Conservation (phyloP, 2,329 filamentous ascomycete genomes). For the Arthrobotrys sinensis region DNA sequence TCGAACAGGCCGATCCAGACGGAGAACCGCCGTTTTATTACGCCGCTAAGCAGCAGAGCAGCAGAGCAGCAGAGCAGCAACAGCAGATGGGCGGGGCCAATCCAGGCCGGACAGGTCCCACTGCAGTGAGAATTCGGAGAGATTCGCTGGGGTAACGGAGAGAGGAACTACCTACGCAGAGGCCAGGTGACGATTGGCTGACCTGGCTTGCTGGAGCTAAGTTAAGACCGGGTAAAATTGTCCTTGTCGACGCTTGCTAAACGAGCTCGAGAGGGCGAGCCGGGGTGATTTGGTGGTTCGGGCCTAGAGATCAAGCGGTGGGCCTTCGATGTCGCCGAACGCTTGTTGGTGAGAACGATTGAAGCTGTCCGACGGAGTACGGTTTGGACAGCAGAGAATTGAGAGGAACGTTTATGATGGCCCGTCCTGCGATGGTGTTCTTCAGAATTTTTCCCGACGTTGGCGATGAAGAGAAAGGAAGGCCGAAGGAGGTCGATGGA, state of each 20-base stretch:
- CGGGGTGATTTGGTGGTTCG: slow-evolving; percentile 27
- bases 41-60: slow-evolving; percentile 15
- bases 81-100: slow-evolving; percentile 17
- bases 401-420: neutral
- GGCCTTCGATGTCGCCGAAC: slow-evolving; percentile 21
- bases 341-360: slow-evolving; percentile 14
- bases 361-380: slow-evolving; percentile 5
- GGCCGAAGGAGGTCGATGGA: slow-evolving; percentile 18
- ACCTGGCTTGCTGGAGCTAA: slow-evolving; percentile 45
- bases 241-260: slow-evolving; percentile 47
- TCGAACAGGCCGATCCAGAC: slow-evolving; percentile 26
- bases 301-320: slow-evolving; percentile 31
- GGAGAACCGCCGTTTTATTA: slow-evolving; percentile 18
- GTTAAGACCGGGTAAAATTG: slow-evolving; percentile 55
- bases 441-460: slow-evolving; percentile 9
- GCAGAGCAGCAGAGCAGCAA: neutral
- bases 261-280: slow-evolving; percentile 25
- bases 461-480: slow-evolving; percentile 1
- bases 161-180: slow-evolving; percentile 9
- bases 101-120: slow-evolving; percentile 12
- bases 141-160: slow-evolving; percentile 46
- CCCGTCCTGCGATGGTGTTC: neutral
- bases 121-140: slow-evolving; percentile 41
- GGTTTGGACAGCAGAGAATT: neutral
- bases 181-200: slow-evolving; percentile 61